Percentiles rank a stretch among this genome's conserved stretches.
Conservation (phyloP, 1,139 yeast species). For the Arxiozyma heterogenica region DNA sequence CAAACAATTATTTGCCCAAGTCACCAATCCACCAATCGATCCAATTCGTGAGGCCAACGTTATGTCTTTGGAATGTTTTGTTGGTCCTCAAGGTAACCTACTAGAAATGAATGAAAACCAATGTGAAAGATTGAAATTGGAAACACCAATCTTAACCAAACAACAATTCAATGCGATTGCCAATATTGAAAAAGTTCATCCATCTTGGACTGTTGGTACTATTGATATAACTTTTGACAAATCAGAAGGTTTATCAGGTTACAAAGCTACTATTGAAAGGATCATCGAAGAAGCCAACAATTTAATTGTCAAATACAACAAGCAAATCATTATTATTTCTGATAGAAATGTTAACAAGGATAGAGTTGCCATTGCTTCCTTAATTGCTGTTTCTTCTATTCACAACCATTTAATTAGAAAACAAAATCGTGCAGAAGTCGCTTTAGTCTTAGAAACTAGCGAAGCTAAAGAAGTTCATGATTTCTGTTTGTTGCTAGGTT, state of each 20-base stretch:
- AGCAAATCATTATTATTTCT: slow-evolving; percentile 65
- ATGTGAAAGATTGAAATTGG: slow-evolving; percentile 76
- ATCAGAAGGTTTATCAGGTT: slow-evolving; percentile 76
- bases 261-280: slow-evolving; percentile 74
- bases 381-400: slow-evolving; percentile 93
- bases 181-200: slow-evolving; percentile 64
- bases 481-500: slow-evolving; percentile 86
- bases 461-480: slow-evolving; percentile 98
- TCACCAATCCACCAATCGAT: slow-evolving; percentile 97
- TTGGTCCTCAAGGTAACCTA: slow-evolving; percentile 95
- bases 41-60: slow-evolving; percentile 95
- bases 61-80: slow-evolving; percentile 93
- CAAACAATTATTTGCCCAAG: slow-evolving; percentile 95
- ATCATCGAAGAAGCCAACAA: slow-evolving; percentile 81
- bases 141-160: slow-evolving; percentile 72
- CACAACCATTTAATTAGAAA: slow-evolving; percentile 95
- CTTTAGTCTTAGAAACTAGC: slow-evolving; percentile 82
- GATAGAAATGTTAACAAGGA: slow-evolving; percentile 55
- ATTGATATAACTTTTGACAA: slow-evolving; percentile 89
- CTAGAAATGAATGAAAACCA: slow-evolving; percentile 88
- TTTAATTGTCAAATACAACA: slow-evolving; percentile 61
- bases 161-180: slow-evolving; percentile 66
- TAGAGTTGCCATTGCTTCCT: slow-evolving; percentile 76
- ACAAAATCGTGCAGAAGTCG: slow-evolving; percentile 93
- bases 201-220: slow-evolving; percentile 72